Base-by-base conservation (phyloP, 495 filamentous ascomycete genomes). In the Eremomyces bilateralis region DNA sequence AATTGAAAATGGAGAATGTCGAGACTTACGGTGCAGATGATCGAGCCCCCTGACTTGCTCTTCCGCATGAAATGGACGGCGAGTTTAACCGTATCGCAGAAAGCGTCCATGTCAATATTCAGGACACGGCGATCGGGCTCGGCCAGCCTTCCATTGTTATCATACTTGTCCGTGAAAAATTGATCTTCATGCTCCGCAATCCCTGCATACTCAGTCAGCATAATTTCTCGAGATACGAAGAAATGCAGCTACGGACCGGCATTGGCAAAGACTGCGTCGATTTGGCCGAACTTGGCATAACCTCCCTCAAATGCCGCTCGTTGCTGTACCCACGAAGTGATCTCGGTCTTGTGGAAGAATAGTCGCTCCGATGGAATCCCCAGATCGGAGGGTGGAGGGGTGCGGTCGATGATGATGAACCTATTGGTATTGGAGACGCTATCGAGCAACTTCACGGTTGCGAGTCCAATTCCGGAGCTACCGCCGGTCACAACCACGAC, bases 401-500 rank as follows among this genome's bases (percentile, higher is more conserved):
- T 17, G 1, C 41, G 46, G 34, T 54, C 51, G 12, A 54, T 39
- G 21, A 46, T 29, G 33, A 43, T 41, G 20, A 52, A 31, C 24
- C 48, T 50, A 43, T 54, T 51, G 8, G 21, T 33, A 12, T 39
- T 31, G 29, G 42, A 50, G 20, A 41, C 34, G 3, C 37, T 21
- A 16, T 37, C 41, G 41, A 50, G 46, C 22, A 54, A 42, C 32
- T 22, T 42, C 19, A 49, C 51, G 6, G 51, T 54, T 30, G 51
- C 51, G 20, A 54, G 49, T 19, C 51, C 51, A 20, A 54, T 54
- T 18, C 51, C 51, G 0, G 44, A 48, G 1, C 44, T 40, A n/a
- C 49, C 51, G 10, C 51, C 51, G 8, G 51, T 54, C 29, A 54
- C 52, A 19, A 54, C 24, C 33, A 54, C 44, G 3, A 46, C 52